Conservation (phyloP, 257 asterid genomes). For the Thymus mandschuricus region DNA sequence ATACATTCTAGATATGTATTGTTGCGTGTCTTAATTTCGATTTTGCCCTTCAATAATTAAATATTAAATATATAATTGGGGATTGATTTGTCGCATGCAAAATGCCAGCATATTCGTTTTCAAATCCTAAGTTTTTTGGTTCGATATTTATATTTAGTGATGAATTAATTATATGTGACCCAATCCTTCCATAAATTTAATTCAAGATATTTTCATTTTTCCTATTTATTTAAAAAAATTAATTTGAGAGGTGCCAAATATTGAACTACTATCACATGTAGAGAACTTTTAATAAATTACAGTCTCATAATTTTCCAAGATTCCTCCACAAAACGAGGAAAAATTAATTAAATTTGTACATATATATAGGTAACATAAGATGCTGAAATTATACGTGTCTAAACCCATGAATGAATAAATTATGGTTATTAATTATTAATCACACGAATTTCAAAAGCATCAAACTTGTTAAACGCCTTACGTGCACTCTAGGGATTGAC, state of each 20-base stretch:
- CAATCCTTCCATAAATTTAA: constrained; percentile 24
- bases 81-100: constrained; percentile 5
- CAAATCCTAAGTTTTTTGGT: not conserved
- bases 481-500: not conserved
- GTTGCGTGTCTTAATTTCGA: not conserved
- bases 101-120: constrained; percentile 17
- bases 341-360: too few relatives aligned
- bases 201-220: not conserved
- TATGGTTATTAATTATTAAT: not conserved
- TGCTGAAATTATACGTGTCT: not conserved
- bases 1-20: constrained; percentile 13
- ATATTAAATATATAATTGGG: not conserved
- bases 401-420: not conserved
- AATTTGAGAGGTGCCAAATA: too few relatives aligned
- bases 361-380: not conserved
- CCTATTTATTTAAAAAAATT: too few relatives aligned
- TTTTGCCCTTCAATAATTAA: constrained; percentile 17
- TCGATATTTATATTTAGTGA: not conserved
- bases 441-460: not conserved
- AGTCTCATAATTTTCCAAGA: not conserved
- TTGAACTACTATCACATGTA: too few relatives aligned
- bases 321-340: not conserved
- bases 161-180: constrained; percentile 1
- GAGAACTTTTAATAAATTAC: too few relatives aligned
- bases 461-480: not conserved